phyloP scores from a whole-genome alignment of 164 flowering plant species.

The Nymphaea colorata region DNA sequence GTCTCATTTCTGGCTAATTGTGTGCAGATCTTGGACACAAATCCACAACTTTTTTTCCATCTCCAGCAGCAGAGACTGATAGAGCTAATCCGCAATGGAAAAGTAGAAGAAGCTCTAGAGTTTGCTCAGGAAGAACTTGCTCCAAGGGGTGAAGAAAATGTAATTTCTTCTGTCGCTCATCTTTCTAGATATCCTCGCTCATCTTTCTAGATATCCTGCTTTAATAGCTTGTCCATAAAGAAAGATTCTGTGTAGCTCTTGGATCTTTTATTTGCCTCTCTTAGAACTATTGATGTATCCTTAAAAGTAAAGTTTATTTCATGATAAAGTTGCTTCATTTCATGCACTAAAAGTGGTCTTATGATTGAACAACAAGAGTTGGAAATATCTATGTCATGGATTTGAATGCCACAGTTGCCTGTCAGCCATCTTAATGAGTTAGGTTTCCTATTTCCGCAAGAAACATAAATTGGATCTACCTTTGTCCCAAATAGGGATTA shows the following conservation, averaged over 20 bases:
- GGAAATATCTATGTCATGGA: background rate
- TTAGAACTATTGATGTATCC: background rate
- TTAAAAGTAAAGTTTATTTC: background rate
- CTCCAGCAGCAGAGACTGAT: constrained; percentile 93
- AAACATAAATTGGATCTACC: too few relatives aligned
- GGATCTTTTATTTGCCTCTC: too few relatives aligned
- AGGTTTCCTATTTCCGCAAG: too few relatives aligned
- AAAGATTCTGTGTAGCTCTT: background rate
- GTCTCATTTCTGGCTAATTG: background rate
- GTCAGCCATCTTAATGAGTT: too few relatives aligned
- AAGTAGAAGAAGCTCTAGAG: constrained; percentile 79
- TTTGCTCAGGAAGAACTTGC: constrained; percentile 99
- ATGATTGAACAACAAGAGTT: too few relatives aligned
- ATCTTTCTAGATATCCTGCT: background rate
- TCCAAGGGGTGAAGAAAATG: constrained; percentile 97
- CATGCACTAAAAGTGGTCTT: too few relatives aligned
- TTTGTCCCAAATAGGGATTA: too few relatives aligned
- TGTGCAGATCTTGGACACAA: constrained; percentile 87
- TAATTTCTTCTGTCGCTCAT: constrained; percentile 14
- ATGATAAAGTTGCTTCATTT: too few relatives aligned
- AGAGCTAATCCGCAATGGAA: constrained; percentile 82
- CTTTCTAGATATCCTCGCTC: background rate
- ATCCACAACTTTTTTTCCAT: constrained; percentile 90
- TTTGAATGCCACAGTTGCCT: background rate
- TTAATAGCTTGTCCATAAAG: background rate